Conservation (phyloP, 1,284 basidiomycete species). For the Phenoliferia sp. region DNA sequence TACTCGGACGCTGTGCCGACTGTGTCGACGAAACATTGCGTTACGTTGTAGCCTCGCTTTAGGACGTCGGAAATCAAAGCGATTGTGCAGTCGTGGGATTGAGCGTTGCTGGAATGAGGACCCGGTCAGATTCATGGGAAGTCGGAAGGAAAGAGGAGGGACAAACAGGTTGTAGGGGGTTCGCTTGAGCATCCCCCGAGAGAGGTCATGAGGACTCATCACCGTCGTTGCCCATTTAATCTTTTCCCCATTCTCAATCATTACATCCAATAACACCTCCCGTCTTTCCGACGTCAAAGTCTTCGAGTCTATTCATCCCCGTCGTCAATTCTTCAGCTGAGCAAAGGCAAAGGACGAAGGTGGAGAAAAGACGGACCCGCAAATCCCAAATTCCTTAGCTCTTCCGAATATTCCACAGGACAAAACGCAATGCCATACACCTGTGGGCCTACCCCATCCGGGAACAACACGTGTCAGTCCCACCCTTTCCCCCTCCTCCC, state of each 20-base stretch:
- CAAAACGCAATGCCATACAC: constrained; percentile 96
- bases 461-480: constrained; percentile 2
- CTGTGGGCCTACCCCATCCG: constrained; percentile 56
- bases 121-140: not conserved
- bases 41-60: constrained; percentile 71
- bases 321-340: not conserved
- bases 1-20: constrained; percentile 83
- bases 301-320: constrained; percentile 92
- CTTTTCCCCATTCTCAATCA: constrained; percentile 45
- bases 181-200: constrained; percentile 78
- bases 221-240: constrained; percentile 80
- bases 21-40: constrained; percentile 92
- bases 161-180: constrained; percentile 73
- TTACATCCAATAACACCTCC: constrained; percentile 39
- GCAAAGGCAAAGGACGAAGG: not conserved
- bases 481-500: too few relatives aligned
- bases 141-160: not conserved
- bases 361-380: constrained; percentile 59
- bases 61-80: constrained; percentile 78
- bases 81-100: constrained; percentile 88
- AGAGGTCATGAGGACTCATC: constrained; percentile 85
- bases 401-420: constrained; percentile 67
- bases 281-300: constrained; percentile 61
- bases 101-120: constrained; percentile 57
- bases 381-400: constrained; percentile 77